Conservation (phyloP, 2,329 filamentous ascomycete species). For the Cadophora malorum region DNA sequence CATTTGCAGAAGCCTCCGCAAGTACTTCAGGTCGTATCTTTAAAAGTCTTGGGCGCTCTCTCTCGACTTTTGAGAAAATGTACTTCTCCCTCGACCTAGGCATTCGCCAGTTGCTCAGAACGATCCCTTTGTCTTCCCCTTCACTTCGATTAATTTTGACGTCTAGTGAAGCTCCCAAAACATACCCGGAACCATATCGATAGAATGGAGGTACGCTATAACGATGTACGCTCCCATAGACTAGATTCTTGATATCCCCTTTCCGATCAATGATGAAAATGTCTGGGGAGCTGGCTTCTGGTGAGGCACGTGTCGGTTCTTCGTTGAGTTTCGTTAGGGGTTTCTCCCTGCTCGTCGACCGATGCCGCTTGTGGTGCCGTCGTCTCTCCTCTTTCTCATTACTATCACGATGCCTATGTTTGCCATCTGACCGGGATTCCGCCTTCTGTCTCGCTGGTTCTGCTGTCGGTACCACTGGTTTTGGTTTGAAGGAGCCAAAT, state of each 20-base stretch:
- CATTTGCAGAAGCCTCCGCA: conserved; percentile 34
- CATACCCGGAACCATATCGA: conserved; percentile 69
- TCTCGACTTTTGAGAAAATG: conserved; percentile 52
- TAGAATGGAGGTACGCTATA: conserved; percentile 75
- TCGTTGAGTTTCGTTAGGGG: neutral
- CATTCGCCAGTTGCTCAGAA: conserved; percentile 50
- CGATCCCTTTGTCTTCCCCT: conserved; percentile 58
- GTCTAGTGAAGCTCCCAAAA: conserved; percentile 69
- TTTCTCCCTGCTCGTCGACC: conserved; percentile 30
- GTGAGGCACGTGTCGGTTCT: conserved; percentile 18
- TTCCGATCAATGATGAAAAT: conserved; percentile 72
- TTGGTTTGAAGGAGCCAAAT: conserved; percentile 76
- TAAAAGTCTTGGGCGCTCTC: conserved; percentile 49
- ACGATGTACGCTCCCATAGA: conserved; percentile 76
- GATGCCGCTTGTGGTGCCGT: conserved; percentile 25
- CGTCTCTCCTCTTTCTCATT: conserved; percentile 33
- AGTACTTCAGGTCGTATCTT: conserved; percentile 47
- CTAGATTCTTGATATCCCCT: conserved; percentile 77
- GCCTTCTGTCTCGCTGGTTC: conserved; percentile 17
- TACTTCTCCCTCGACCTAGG: conserved; percentile 50
- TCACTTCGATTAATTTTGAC: conserved; percentile 70
- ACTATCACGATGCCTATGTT: conserved; percentile 27
- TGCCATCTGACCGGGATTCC: conserved; percentile 20
- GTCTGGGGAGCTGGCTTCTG: conserved; percentile 27
- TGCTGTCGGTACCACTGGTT: conserved; percentile 38